Percentiles rank a stretch among this genome's conserved stretches.
Evolutionary conservation across 805 yeast genomes (phyloP).

Genomic region (Ogataea paraovalis): DNA sequence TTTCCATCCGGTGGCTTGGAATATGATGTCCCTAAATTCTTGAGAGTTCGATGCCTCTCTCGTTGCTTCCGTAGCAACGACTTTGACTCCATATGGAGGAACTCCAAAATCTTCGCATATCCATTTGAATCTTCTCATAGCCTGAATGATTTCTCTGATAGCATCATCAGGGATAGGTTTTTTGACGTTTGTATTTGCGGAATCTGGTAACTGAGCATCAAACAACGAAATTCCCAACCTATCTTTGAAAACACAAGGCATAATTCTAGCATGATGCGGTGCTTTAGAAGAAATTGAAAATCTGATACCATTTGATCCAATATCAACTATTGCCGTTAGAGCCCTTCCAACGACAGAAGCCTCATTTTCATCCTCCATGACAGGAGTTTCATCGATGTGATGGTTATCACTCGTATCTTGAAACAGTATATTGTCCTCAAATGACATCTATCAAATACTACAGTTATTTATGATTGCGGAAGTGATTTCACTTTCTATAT

Average conservation of each 20-base stretch:
- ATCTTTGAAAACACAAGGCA: constrained; percentile 77
- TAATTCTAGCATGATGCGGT: constrained; percentile 64
- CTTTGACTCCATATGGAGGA: constrained; percentile 51
- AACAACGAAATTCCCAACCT: constrained; percentile 65
- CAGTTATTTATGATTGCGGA: too few relatives aligned
- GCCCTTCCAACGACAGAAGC: constrained; percentile 57
- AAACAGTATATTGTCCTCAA: constrained; percentile 26
- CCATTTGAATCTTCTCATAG: constrained; percentile 62
- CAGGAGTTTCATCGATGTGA: constrained; percentile 24
- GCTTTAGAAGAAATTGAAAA: constrained; percentile 69
- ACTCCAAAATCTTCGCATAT: constrained; percentile 77
- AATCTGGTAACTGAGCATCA: constrained; percentile 50
- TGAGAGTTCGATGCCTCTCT: constrained; percentile 63
- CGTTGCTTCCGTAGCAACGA: constrained; percentile 74
- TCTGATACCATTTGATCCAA: constrained; percentile 73
- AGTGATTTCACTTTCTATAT: background rate
- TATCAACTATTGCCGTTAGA: constrained; percentile 64
- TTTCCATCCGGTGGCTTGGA: constrained; percentile 61
- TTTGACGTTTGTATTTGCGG: constrained; percentile 28
- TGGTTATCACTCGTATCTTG: constrained; percentile 28
- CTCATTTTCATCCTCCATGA: constrained; percentile 33
- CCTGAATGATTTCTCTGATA: constrained; percentile 54
- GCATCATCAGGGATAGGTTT: constrained; percentile 56
- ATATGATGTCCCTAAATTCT: constrained; percentile 53
- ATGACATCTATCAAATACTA: constrained; percentile 19